Evolutionary conservation across 2,329 filamentous ascomycete species (phyloP).

Genomic region (Aspergillus ibericus): DNA sequence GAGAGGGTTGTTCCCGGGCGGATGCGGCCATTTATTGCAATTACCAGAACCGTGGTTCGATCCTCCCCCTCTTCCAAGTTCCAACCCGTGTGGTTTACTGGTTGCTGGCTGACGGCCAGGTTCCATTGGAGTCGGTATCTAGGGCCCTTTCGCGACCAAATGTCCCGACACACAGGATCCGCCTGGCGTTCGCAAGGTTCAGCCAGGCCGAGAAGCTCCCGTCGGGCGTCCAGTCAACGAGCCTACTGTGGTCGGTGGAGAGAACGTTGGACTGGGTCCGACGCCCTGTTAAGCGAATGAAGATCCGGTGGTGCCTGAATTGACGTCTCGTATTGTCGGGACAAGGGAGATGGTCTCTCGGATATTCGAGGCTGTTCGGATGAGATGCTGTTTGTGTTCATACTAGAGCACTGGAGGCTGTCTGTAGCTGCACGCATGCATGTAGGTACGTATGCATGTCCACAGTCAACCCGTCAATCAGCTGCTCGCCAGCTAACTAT

Average conservation of each 20-base stretch:
- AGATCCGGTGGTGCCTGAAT: slow-evolving; percentile 20
- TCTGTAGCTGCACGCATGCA: background rate
- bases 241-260: slow-evolving; percentile 8
- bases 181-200: slow-evolving; percentile 10
- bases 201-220: slow-evolving; percentile 11
- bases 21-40: background rate
- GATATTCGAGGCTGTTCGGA: background rate
- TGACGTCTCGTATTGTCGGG: slow-evolving; percentile 8
- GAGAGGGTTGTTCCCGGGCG: background rate
- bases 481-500: background rate
- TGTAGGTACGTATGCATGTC: slow-evolving; percentile 1
- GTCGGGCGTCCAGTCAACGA: slow-evolving; percentile 11
- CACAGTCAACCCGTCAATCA: background rate
- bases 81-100: background rate
- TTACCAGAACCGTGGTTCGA: slow-evolving; percentile 1
- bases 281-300: slow-evolving; percentile 17
- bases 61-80: background rate
- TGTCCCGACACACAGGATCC: slow-evolving; percentile 11
- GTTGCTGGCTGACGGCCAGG: too few species aligned
- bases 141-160: background rate
- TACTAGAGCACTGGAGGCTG: background rate
- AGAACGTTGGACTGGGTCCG: slow-evolving; percentile 19
- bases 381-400: background rate
- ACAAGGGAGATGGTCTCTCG: background rate
- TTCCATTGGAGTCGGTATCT: too few species aligned